phyloP scores from a whole-genome alignment of 257 asterid species.

The Avicennia marina region DNA sequence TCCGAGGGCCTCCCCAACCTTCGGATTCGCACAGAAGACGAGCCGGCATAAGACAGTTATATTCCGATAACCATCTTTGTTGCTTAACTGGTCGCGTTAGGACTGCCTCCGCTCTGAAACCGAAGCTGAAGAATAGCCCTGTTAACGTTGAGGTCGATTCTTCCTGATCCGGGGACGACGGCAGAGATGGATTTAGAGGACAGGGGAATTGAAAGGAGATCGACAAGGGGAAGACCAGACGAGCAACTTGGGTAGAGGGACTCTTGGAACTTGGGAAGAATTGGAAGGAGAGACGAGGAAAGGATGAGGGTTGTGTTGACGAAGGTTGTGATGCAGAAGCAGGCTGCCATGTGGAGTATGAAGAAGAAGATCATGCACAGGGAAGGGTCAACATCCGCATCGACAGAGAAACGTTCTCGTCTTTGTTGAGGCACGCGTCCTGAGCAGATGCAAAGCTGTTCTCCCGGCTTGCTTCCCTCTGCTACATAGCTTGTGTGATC shows the following conservation, averaged over 20 bases:
- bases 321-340: conserved; percentile 25
- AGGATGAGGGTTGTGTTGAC: conserved; percentile 14
- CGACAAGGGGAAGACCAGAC: conserved; percentile 22
- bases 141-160: conserved; percentile 42
- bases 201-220: conserved; percentile 12
- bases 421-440: conserved; percentile 43
- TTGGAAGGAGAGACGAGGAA: conserved; percentile 43
- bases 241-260: conserved; percentile 64
- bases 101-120: conserved; percentile 32
- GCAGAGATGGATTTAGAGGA: conserved; percentile 16
- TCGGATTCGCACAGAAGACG: too few species aligned
- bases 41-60: conserved; percentile 26
- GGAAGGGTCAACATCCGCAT: too few species aligned
- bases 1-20: too few species aligned
- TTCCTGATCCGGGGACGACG: conserved; percentile 35
- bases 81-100: conserved; percentile 24
- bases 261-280: conserved; percentile 49
- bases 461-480: conserved; percentile 66
- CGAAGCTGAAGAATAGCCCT: conserved; percentile 40
- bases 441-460: conserved; percentile 68
- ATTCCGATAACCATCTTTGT: conserved; percentile 42
- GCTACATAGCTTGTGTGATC: conserved; percentile 84
- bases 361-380: conserved; percentile 43
- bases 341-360: conserved; percentile 50
- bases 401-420: conserved; percentile 45